A percentile compares a stretch with the other conserved stretches of the same genome.
phyloP scores from a whole-genome alignment of 805 yeast species.

The Cyberlindnera mississippiensis region DNA sequence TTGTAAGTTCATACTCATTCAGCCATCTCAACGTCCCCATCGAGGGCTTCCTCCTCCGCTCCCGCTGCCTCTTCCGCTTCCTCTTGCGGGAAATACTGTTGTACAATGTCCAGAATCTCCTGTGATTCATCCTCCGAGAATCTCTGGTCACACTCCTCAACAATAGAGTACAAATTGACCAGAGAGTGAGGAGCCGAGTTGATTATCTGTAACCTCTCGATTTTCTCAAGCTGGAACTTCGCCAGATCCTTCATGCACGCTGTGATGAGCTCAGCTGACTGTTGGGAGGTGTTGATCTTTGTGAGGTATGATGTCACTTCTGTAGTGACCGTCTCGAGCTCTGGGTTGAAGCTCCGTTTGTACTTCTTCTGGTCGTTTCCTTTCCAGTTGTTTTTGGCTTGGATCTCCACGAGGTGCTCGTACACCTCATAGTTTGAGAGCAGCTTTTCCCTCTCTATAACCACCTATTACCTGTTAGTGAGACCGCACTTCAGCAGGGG shows the following conservation, averaged over 20 bases:
- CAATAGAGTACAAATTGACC: slow-evolving; percentile 73
- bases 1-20: too few relatives aligned
- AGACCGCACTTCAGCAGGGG: too few relatives aligned
- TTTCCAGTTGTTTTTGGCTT: slow-evolving; percentile 34
- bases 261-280: slow-evolving; percentile 28
- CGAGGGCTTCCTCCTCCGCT: slow-evolving; percentile 13
- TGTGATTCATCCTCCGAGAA: slow-evolving; percentile 65
- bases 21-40: slow-evolving; percentile 12
- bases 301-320: slow-evolving; percentile 27
- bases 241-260: slow-evolving; percentile 29
- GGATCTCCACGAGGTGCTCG: slow-evolving; percentile 43
- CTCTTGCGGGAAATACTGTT: slow-evolving; percentile 44
- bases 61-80: slow-evolving; percentile 10
- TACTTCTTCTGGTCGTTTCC: slow-evolving; percentile 18
- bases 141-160: slow-evolving; percentile 91
- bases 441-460: slow-evolving; percentile 47
- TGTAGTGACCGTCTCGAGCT: slow-evolving; percentile 32
- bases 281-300: slow-evolving; percentile 19
- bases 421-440: slow-evolving; percentile 55
- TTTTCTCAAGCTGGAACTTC: slow-evolving; percentile 60
- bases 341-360: slow-evolving; percentile 31
- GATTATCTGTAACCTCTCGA: slow-evolving; percentile 79
- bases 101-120: slow-evolving; percentile 51
- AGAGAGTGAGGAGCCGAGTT: slow-evolving; percentile 76
- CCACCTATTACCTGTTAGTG: slow-evolving; percentile 22